Evolutionary conservation across 768 basidiomycete genomes (phyloP).

Genomic region (Hemileccinum rubropunctum): DNA sequence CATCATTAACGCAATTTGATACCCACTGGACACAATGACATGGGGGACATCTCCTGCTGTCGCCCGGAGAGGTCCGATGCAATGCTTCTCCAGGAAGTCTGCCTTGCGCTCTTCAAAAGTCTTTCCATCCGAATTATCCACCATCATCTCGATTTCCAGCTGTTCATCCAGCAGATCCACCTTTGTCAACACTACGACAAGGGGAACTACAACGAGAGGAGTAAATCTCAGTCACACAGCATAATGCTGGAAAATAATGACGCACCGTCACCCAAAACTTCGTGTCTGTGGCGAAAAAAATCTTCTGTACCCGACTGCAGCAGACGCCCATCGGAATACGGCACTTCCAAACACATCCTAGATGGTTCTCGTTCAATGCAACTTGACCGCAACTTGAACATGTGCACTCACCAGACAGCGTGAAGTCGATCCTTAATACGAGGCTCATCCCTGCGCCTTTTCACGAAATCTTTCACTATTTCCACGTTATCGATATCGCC

Average conservation of each 20-base stretch:
- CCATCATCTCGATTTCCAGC: not conserved
- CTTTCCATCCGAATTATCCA: not conserved
- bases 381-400: not conserved
- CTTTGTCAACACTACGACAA: not conserved
- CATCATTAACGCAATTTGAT: no score
- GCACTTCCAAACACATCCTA: not conserved
- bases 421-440: not conserved
- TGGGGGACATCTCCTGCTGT: no score
- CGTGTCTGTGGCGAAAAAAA: not conserved
- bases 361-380: not conserved
- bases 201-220: not conserved
- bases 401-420: not conserved
- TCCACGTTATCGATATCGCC: not conserved
- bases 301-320: not conserved
- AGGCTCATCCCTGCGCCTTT: not conserved
- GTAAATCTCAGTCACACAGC: no score
- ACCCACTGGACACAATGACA: not conserved
- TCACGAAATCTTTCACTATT: not conserved
- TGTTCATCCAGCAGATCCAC: not conserved
- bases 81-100: no score
- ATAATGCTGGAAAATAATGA: no score
- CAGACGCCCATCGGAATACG: not conserved
- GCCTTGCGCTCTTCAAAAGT: not conserved
- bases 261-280: not conserved
- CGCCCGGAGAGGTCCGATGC: no score